Evolutionary conservation across 2,329 filamentous ascomycete species (phyloP).

Genomic region (Davidsoniella neocaledoniae): DNA sequence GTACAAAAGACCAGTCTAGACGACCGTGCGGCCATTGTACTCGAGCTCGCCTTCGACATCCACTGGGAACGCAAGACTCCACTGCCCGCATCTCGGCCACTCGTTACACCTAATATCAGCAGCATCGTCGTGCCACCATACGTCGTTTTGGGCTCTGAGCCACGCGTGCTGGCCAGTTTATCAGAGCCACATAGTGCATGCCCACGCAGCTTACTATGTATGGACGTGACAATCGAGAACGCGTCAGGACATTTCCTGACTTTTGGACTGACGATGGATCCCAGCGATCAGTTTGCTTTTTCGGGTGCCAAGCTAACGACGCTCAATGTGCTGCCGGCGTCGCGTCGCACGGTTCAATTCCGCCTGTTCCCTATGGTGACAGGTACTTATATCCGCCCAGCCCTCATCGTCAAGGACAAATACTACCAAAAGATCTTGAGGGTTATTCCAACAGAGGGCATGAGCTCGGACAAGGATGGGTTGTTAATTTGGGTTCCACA

Average conservation of each 20-base stretch:
- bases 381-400: slow-evolving; percentile 54
- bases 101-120: slow-evolving; percentile 37
- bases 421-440: slow-evolving; percentile 86
- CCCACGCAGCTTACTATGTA: slow-evolving; percentile 23
- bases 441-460: slow-evolving; percentile 62
- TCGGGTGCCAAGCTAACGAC: slow-evolving; percentile 70
- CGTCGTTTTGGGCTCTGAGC: slow-evolving; percentile 65
- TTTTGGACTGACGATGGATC: slow-evolving; percentile 83
- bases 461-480: slow-evolving; percentile 47
- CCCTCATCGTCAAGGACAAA: slow-evolving; percentile 64
- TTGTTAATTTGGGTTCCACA: slow-evolving; percentile 43
- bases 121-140: slow-evolving; percentile 64
- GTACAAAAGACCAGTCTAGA: slow-evolving; percentile 66
- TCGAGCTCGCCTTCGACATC: slow-evolving; percentile 62
- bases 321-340: slow-evolving; percentile 68
- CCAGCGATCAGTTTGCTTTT: slow-evolving; percentile 83
- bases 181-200: slow-evolving; percentile 24
- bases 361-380: slow-evolving; percentile 50
- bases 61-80: slow-evolving; percentile 51
- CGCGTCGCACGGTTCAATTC: slow-evolving; percentile 57
- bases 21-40: slow-evolving; percentile 56
- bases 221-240: slow-evolving; percentile 65
- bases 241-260: slow-evolving; percentile 88
- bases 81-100: slow-evolving; percentile 1
- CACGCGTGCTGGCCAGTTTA: slow-evolving; percentile 56